Conservation (phyloP, 176 grass and related monocot species). For the Avena sativa region DNA sequence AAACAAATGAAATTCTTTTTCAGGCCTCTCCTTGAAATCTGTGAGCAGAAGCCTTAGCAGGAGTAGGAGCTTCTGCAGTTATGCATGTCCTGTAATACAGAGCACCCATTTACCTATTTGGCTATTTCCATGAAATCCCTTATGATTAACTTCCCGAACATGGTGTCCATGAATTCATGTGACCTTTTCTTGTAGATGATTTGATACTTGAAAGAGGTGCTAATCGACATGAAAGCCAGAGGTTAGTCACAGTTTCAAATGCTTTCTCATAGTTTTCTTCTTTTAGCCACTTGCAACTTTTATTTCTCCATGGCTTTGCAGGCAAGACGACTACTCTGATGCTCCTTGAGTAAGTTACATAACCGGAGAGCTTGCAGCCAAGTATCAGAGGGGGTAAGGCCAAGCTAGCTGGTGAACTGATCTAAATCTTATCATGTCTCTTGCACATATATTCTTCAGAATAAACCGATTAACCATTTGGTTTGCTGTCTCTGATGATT, state of each 20-base stretch:
- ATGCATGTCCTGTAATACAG: no score
- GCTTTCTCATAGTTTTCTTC: neutral
- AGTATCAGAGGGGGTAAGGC: constrained; percentile 63
- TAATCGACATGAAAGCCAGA: constrained; percentile 80
- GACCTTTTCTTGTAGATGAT: constrained; percentile 59
- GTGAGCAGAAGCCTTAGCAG: no score
- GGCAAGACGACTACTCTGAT: constrained; percentile 77
- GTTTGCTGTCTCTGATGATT: neutral
- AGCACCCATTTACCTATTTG: no score
- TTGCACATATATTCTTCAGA: neutral
- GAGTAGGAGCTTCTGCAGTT: no score
- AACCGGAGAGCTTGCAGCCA: constrained; percentile 66
- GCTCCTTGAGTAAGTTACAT: constrained; percentile 71
- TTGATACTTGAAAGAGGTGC: constrained; percentile 68
- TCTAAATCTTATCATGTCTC: neutral
- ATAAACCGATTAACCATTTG: neutral
- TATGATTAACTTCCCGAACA: no score
- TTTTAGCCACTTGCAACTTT: neutral
- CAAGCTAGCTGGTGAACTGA: neutral
- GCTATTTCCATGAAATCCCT: no score
- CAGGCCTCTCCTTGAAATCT: no score
- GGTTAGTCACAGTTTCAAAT: constrained; percentile 34
- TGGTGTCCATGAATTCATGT: no score
- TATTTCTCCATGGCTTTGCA: constrained; percentile 15
- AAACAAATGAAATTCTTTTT: no score